Conservation (phyloP, 208 protist genomes). For the Crithidia thermophila region DNA sequence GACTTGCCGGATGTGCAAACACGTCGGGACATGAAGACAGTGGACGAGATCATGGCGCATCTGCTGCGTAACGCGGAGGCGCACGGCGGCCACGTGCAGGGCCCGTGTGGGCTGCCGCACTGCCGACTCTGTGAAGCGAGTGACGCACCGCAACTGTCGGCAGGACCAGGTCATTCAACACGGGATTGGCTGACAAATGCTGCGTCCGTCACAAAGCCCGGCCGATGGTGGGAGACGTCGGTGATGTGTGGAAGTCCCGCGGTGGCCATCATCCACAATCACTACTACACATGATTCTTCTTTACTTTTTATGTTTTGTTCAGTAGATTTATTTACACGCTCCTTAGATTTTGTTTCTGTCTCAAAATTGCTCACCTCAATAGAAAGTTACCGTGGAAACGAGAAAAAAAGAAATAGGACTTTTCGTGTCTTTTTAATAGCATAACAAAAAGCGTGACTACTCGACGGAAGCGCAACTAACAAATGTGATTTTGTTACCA, state of each 20-base stretch:
- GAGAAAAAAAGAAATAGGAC: no score
- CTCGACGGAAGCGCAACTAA: no score
- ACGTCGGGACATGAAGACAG: slow-evolving; percentile 29
- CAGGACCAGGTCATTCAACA: not conserved
- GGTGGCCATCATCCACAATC: slow-evolving; percentile 53
- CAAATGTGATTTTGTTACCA: slow-evolving; percentile 8
- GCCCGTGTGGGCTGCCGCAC: slow-evolving; percentile 41
- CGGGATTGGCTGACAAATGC: not conserved
- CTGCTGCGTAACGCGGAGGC: slow-evolving; percentile 17
- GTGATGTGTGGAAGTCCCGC: slow-evolving; percentile 45
- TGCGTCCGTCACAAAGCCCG: slow-evolving; percentile 3
- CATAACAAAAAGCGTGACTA: no score
- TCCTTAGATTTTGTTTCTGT: slow-evolving; percentile 10
- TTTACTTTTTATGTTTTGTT: slow-evolving; percentile 36
- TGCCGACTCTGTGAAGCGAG: slow-evolving; percentile 33
- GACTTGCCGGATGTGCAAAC: not conserved
- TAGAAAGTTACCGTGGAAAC: no score
- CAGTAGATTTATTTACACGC: not conserved
- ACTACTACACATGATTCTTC: slow-evolving; percentile 46
- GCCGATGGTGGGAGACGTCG: slow-evolving; percentile 1
- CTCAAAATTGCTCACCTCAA: not conserved
- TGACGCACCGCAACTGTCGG: not conserved
- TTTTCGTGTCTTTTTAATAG: no score
- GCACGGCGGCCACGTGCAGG: slow-evolving; percentile 13
- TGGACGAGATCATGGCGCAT: slow-evolving; percentile 35